These are phyloP conservation scores for Termitomyces sp. DNA, from an alignment of 768 basidiomycete genomes.

Conservation along the genomic window DNA sequence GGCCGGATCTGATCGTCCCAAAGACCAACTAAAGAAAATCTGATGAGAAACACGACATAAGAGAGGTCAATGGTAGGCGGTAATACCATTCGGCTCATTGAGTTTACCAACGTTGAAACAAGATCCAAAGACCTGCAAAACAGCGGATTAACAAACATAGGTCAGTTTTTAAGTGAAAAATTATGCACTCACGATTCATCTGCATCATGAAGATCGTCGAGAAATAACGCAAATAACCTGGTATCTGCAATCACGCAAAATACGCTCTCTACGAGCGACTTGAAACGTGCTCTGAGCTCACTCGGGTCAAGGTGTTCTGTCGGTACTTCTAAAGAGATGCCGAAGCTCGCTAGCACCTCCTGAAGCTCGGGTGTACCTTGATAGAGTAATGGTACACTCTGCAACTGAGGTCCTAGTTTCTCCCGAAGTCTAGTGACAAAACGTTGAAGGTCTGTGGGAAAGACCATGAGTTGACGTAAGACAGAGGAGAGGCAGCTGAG, in stretches of 20 bases:
- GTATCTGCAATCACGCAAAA: conserved; percentile 67
- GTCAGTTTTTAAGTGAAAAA: background rate
- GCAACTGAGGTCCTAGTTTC: conserved; percentile 63
- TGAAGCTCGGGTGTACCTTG: conserved; percentile 66
- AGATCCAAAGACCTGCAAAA: conserved; percentile 57
- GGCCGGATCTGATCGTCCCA: conserved; percentile 55
- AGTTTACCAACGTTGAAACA: conserved; percentile 58
- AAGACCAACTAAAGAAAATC: conserved; percentile 49
- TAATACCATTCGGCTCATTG: conserved; percentile 59
- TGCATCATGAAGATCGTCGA: conserved; percentile 74
- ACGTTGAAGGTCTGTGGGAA: conserved; percentile 62
- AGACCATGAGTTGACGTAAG: conserved; percentile 70
- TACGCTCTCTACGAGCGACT: conserved; percentile 65
- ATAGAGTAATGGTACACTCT: conserved; percentile 65
- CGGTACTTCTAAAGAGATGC: conserved; percentile 44
- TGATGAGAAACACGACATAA: background rate
- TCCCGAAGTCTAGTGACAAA: conserved; percentile 57
- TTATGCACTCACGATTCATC: conserved; percentile 49
- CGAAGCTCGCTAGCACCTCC: conserved; percentile 55
- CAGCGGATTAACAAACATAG: background rate
- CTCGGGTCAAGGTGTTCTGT: conserved; percentile 50
- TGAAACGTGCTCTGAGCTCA: conserved; percentile 66
- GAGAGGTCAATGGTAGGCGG: no score
- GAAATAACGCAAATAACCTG: conserved; percentile 62
- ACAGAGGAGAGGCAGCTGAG: conserved; percentile 66